Base-by-base conservation (phyloP, 805 yeast genomes). In the Allodekkera sacchari region DNA sequence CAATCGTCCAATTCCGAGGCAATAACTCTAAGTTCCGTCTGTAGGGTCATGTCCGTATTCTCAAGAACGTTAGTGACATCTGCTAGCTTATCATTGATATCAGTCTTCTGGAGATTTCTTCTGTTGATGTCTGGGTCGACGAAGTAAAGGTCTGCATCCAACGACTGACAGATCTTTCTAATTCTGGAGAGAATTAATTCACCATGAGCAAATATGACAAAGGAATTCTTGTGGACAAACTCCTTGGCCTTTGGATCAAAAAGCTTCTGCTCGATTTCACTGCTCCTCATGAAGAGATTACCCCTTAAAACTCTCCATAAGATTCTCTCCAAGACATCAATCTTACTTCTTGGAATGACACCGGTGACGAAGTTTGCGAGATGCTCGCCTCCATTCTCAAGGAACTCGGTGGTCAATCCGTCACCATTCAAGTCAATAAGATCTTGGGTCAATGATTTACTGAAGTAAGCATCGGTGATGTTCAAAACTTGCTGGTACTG, bases 231-330 rank as follows among this genome's bases (percentile, higher is more conserved):
- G 41, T 72, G 77, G 8, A 80, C 72, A 32, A 58, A 61, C 19
- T 66, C 65, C 30, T 71, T 71, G 15, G 76, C 47, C 47, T 74
- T 68, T 26, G 70, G 54, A 46, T 84, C 94, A 48, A 70, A 71
- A 31, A 85, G 59, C 14, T 76, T 71, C 45, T 80, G 83, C 6
- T 71, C 70, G 37, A 89, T 74, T 43, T 83, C 92, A 29, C 71
- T 69, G 41, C 81, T 71, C 43, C 78, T 77, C 54, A 88, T 72
- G 48, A 71, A 84, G 42, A 94, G 64, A 54, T 92, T 92, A 50
- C 98, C 98, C 55, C 98, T 76, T 41, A 89, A 68, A 13, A 85
- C 76, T 59, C 99, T 73, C 95, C 96, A 92, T 29, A 87, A 61
- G 35, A 92, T 84, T 47, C 77, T 82, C 52, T 87, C 87, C 40